Base-by-base conservation (phyloP, 768 basidiomycete genomes). In the Chiua virens region DNA sequence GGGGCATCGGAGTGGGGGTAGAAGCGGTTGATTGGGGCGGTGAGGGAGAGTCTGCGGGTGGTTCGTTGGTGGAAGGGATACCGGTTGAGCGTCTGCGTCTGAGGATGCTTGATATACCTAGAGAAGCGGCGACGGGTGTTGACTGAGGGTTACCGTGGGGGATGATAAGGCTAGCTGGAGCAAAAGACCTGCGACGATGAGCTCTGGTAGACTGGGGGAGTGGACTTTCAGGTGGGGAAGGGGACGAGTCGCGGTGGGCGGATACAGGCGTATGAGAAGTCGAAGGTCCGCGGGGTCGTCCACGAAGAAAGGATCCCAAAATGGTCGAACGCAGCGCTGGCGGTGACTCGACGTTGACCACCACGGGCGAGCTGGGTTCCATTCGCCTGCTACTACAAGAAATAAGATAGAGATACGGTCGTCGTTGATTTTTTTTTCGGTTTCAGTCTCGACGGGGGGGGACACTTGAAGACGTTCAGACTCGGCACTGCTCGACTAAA, bases 231-330 rank as follows among this genome's bases (percentile, higher is more conserved):
- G 74, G 71, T 0, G 77, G 76, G 0, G 81, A 79, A 7, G 79
- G 71, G 70, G 71, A 66, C 22, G 63, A 64, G 50, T 71, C 71
- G 50, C 54, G 65, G 34, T 63, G 65, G 9, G 38, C 23, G 38
- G 49, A 14, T 32, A 36, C 41, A 58, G 61, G 50, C 41, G 54
- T 52, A 39, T 83, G 80, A 20, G 83, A 83, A 67, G 83, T 78
- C 28, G 85, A 86, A 40, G 79, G 73, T 65, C 85, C 86, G 59
- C 86, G 77, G 17, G 85, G 86, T 54, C 87, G 74, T 41, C 80
- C 81, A 52, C 87, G 82, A 53, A 90, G 75, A 67, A 89, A 82
- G 45, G 83, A 83, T 52, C 86, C 82, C 42, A 90, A 77, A 66
- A 90, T 87, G 53, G 83, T 83, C 55, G 66, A 59, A 50, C 86